phyloP scores from a whole-genome alignment of 1,139 yeast genomes.

The Geotrichum bryndzae region DNA sequence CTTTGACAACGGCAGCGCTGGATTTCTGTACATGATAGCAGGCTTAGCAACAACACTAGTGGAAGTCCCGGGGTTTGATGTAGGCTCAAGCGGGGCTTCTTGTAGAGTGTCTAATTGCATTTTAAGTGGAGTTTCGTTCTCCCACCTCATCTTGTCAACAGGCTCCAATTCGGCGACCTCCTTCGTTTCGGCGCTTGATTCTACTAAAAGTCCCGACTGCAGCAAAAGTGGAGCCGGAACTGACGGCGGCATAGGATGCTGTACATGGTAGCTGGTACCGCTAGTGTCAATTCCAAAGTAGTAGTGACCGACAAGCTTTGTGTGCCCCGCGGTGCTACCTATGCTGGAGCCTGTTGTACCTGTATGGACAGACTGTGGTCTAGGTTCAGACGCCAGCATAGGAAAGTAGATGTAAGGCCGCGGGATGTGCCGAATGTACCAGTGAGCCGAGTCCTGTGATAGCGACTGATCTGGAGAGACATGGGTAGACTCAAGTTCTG shows the following conservation, averaged over 20 bases:
- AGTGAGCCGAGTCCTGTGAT: not conserved
- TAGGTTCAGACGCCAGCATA: not conserved
- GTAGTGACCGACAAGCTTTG: not conserved
- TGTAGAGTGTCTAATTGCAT: not conserved
- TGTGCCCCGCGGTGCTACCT: not conserved
- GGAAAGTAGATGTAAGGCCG: not conserved
- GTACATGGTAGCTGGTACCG: not conserved
- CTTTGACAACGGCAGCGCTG: no score
- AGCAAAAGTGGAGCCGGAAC: not conserved
- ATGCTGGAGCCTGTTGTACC: no score
- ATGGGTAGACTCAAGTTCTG: not conserved
- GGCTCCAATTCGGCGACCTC: not conserved
- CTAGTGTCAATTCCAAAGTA: not conserved
- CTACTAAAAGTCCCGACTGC: not conserved
- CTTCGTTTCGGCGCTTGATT: not conserved
- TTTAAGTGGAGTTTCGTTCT: not conserved
- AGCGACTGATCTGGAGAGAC: not conserved
- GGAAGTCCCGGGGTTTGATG: not conserved
- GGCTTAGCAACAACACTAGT: not conserved
- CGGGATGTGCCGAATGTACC: not conserved
- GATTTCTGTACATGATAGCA: not conserved
- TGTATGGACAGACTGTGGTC: not conserved
- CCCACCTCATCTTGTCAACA: not conserved
- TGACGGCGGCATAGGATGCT: not conserved
- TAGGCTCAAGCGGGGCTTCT: not conserved